Conservation (phyloP, 192 early-diverging fungal species). For the Mortierella claussenii region DNA sequence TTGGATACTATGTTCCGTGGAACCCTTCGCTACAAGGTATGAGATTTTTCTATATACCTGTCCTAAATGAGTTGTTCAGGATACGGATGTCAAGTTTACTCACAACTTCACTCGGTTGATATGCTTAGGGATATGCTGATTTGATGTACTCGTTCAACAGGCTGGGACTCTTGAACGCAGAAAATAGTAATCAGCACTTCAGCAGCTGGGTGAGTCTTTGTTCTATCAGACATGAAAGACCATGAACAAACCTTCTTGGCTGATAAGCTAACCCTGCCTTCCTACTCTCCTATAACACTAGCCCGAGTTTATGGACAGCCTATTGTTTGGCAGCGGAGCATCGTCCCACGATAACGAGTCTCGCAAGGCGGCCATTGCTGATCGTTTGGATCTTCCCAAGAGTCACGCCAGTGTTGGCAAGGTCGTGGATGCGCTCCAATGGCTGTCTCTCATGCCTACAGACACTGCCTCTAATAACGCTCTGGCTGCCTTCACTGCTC, state of each 20-base stretch:
- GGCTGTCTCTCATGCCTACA: slow-evolving; percentile 54
- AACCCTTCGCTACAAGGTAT: slow-evolving; percentile 83
- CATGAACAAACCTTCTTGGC: too few relatives aligned
- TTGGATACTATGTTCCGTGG: slow-evolving; percentile 96
- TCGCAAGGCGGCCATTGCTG: slow-evolving; percentile 39
- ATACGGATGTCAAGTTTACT: not conserved
- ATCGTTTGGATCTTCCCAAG: slow-evolving; percentile 53
- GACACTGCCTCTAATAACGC: not conserved
- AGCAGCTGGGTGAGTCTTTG: slow-evolving; percentile 57
- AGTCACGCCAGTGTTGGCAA: slow-evolving; percentile 58
- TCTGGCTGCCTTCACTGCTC: slow-evolving; percentile 25
- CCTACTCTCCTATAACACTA: slow-evolving; percentile 23
- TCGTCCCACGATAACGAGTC: slow-evolving; percentile 30
- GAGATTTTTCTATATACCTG: not conserved
- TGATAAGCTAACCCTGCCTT: too few relatives aligned
- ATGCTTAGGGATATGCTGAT: slow-evolving; percentile 80
- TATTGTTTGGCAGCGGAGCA: slow-evolving; percentile 42
- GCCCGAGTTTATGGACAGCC: slow-evolving; percentile 55
- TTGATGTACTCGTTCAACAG: slow-evolving; percentile 82
- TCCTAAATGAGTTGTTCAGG: too few relatives aligned
- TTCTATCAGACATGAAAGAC: not conserved
- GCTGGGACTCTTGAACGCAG: slow-evolving; percentile 80
- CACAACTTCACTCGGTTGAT: not conserved
- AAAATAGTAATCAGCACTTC: slow-evolving; percentile 36
- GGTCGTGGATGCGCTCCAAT: slow-evolving; percentile 67